Evolutionary conservation across 305 asterid species (phyloP), one percentile per base, ranked within the genome.

Genomic region (Fraxinus velutina): DNA sequence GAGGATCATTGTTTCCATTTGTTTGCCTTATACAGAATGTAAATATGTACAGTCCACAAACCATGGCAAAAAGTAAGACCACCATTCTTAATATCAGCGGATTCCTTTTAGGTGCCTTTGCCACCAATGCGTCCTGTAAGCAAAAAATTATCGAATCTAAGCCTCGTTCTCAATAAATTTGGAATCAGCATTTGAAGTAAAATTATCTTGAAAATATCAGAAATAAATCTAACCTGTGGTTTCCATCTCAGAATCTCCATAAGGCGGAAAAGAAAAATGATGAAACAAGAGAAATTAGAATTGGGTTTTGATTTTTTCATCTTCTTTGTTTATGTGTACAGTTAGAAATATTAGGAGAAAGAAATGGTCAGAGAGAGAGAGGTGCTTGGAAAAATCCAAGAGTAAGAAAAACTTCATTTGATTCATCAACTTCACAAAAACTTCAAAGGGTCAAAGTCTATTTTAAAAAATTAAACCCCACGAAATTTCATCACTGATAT

Each of bases 11-110:
- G 78, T 81, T 87, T 84, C 70, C 77, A 32, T 80, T 76, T 74
- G 88, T 84, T 86, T 90, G 95, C 47, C 85, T 87, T 33, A 85
- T 72, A 79, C 85, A 85, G 78, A 91, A 79, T 21, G 93, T 84
- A 77, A 90, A 87, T n/a, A 90, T 86, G 86, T 85, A 93, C 19
- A 92, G 19, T 81, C 94, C 94, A 87, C 85, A 87, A 39, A 89
- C 52, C 55, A 89, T 39, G 77, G 90, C 82, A 60, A 89, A 88
- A 74, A 90, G 22, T 76, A 92, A 72, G 17, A 89, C 89, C 82
- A 88, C 89, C 86, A 79, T 84, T 86, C 92, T 83, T 73, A 85
- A 29, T 74, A 87, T 78, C 73, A 87, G 24, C 12, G 94, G 92
- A 60, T 92, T 88, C 87, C 87, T 90, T 82, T 87, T 93, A 70